Evolutionary conservation across 306 rosid genomes (phyloP).

Genomic region (Trifolium pratense): DNA sequence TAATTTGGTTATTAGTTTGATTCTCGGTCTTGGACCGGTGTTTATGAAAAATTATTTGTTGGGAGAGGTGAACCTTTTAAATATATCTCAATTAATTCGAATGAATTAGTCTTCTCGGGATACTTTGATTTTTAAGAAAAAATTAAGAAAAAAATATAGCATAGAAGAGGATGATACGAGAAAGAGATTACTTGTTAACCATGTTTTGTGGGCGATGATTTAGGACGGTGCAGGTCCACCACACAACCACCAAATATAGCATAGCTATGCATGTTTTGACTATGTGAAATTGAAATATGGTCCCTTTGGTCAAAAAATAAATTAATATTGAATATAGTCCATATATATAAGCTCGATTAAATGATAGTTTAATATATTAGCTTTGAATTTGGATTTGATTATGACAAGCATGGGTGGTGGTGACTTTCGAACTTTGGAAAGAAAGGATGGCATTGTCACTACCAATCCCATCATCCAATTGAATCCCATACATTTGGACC

Average conservation of each 20-base stretch:
- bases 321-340: background rate
- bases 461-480: background rate
- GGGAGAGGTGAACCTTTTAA: no score
- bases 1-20: no score
- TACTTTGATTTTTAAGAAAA: no score
- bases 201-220: background rate
- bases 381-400: constrained; percentile 28
- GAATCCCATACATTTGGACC: background rate
- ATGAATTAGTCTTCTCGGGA: no score
- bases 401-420: constrained; percentile 22
- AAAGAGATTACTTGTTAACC: constrained; percentile 11
- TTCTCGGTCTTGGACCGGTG: no score
- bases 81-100: no score
- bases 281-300: constrained; percentile 8
- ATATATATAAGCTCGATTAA: background rate
- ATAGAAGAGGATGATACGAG: background rate
- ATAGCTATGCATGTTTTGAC: constrained; percentile 15
- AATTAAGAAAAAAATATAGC: no score
- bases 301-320: background rate
- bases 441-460: constrained; percentile 4
- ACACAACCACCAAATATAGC: constrained; percentile 10
- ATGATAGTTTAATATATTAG: constrained; percentile 6
- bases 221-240: constrained; percentile 25
- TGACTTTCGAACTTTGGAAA: background rate
- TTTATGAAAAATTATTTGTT: no score